These are phyloP conservation scores for Chlamydomonas applanata DNA, from an alignment of 139 green algal species.

Conservation along the genomic window DNA sequence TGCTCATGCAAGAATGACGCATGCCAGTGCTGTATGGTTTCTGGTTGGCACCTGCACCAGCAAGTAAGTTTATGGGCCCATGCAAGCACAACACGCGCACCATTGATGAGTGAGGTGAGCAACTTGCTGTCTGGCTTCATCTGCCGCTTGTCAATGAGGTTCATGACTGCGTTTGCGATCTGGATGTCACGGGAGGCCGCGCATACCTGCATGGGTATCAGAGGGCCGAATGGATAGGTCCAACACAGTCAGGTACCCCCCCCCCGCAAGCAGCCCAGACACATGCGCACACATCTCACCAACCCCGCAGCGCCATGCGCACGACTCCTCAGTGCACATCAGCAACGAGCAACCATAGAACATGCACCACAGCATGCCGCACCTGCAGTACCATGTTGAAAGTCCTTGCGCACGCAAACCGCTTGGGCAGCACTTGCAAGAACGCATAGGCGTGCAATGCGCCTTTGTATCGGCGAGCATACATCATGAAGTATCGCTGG, in stretches of 20 bases:
- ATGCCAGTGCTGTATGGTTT: not conserved
- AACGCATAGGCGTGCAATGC: not conserved
- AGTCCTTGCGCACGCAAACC: not conserved
- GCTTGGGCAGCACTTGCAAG: slow-evolving; percentile 8
- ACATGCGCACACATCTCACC: no score
- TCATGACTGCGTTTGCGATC: slow-evolving; percentile 11
- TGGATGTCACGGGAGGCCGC: slow-evolving; percentile 16
- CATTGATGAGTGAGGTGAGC: slow-evolving; percentile 39
- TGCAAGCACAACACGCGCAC: slow-evolving; percentile 12
- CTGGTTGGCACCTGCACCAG: not conserved
- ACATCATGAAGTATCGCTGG: not conserved
- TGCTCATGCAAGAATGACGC: not conserved
- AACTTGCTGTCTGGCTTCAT: slow-evolving; percentile 13
- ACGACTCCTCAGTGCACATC: no score
- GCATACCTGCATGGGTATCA: slow-evolving; percentile 14
- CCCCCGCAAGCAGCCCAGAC: no score
- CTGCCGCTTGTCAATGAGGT: slow-evolving; percentile 12
- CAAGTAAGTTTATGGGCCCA: not conserved
- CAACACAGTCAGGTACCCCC: no score
- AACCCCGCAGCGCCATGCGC: no score
- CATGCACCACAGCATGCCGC: no score
- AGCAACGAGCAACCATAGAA: no score
- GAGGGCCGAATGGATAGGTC: no score
- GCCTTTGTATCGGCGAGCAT: not conserved
- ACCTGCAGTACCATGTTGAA: slow-evolving; percentile 22